Evolutionary conservation across 805 yeast species (phyloP).

Genomic region (Candida berthetii): DNA sequence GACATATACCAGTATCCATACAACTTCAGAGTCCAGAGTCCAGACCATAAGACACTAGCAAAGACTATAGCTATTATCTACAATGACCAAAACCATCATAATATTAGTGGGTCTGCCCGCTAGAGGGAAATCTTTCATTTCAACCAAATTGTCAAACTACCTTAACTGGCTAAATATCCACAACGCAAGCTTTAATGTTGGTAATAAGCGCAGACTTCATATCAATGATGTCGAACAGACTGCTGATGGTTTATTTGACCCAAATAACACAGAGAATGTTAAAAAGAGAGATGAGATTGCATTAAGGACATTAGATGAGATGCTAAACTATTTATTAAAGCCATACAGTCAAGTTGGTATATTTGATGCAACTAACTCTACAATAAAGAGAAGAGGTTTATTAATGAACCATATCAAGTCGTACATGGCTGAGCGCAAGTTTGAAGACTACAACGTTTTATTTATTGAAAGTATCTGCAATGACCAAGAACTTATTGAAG

Average conservation of each 20-base stretch:
- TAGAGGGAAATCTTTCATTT: slow-evolving; percentile 64
- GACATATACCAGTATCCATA: no score
- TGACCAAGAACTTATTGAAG: slow-evolving; percentile 18
- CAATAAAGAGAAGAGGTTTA: slow-evolving; percentile 34
- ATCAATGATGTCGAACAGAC: slow-evolving; percentile 8
- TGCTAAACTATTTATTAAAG: slow-evolving; percentile 23
- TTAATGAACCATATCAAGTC: slow-evolving; percentile 29
- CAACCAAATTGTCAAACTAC: slow-evolving; percentile 57
- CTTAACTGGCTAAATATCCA: slow-evolving; percentile 61
- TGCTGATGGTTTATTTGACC: slow-evolving; percentile 31
- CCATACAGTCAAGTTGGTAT: slow-evolving; percentile 38
- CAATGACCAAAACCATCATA: slow-evolving; percentile 42
- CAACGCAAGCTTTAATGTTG: slow-evolving; percentile 63
- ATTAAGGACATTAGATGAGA: slow-evolving; percentile 34
- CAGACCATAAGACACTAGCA: not conserved
- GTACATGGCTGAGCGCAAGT: slow-evolving; percentile 32
- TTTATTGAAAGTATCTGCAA: slow-evolving; percentile 32
- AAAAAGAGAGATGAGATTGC: slow-evolving; percentile 39
- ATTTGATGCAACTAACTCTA: slow-evolving; percentile 48
- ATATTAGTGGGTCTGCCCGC: slow-evolving; percentile 76
- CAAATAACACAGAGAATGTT: slow-evolving; percentile 26
- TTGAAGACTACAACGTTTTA: slow-evolving; percentile 27
- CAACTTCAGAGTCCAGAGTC: no score
- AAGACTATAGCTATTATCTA: not conserved
- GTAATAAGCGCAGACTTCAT: slow-evolving; percentile 49